These are phyloP conservation scores for Colletotrichum sojae DNA, from an alignment of 2,329 filamentous ascomycete genomes.

Conservation along the genomic window DNA sequence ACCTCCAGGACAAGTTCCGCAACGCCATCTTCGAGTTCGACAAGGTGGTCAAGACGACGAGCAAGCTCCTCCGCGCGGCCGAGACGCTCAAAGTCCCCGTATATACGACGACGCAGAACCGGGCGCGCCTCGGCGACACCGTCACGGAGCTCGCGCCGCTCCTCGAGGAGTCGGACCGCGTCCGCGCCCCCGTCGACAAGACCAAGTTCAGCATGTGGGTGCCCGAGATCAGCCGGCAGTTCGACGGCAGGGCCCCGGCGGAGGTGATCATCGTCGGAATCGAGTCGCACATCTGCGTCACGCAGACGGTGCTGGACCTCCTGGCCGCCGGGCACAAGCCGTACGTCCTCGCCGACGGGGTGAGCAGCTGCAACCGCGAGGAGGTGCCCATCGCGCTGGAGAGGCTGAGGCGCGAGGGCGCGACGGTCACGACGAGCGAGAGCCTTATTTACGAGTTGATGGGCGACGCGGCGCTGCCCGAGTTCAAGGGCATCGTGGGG, in stretches of 20 bases:
- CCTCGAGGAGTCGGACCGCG: conserved; percentile 59
- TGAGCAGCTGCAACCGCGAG: conserved; percentile 87
- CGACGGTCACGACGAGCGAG: conserved; percentile 87
- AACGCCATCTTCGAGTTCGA: conserved; percentile 87
- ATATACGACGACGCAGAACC: conserved; percentile 89
- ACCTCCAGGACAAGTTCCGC: conserved; percentile 95
- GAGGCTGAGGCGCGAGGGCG: conserved; percentile 81
- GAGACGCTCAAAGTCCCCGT: conserved; percentile 81
- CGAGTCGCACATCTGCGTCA: conserved; percentile 94
- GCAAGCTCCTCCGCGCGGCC: conserved; percentile 78
- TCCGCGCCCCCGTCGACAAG: conserved; percentile 78
- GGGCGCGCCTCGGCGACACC: conserved; percentile 82
- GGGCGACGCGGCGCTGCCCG: conserved; percentile 81
- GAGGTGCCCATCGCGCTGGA: conserved; percentile 86
- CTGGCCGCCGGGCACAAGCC: conserved; percentile 82
- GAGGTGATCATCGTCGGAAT: conserved; percentile 89
- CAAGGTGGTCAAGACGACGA: conserved; percentile 79
- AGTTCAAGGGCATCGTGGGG: conserved; percentile 81
- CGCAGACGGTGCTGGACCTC: conserved; percentile 90
- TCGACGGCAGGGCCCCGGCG: conserved; percentile 49
- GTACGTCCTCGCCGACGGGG: conserved; percentile 90
- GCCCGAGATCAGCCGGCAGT: conserved; percentile 70
- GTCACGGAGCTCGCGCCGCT: conserved; percentile 77
- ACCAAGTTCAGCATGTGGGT: conserved; percentile 91
- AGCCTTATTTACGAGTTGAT: conserved; percentile 91